These are phyloP conservation scores for Barnettozyma pratensis DNA, from an alignment of 805 yeast species.

Conservation along the genomic window DNA sequence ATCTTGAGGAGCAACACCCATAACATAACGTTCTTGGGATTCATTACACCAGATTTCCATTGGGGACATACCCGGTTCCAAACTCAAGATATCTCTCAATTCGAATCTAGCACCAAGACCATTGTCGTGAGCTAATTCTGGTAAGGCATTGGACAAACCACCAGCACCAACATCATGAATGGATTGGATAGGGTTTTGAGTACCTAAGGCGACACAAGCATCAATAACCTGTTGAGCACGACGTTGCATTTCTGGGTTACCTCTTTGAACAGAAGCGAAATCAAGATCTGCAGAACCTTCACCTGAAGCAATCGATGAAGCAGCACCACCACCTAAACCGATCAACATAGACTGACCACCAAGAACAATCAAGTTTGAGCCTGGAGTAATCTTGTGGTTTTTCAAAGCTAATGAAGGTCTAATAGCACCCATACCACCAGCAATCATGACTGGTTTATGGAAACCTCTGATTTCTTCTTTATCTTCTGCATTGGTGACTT, in stretches of 20 bases:
- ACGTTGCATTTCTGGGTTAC: slow-evolving; percentile 98
- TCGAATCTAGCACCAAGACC: slow-evolving; percentile 92
- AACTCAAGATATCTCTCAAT: slow-evolving; percentile 79
- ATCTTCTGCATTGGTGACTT: slow-evolving; percentile 56
- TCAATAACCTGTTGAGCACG: slow-evolving; percentile 98
- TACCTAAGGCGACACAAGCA: slow-evolving; percentile 82
- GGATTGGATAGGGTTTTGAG: slow-evolving; percentile 77
- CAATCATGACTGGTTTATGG: slow-evolving; percentile 99
- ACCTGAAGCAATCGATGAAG: slow-evolving; percentile 93
- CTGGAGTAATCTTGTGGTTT: slow-evolving; percentile 84
- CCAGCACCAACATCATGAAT: slow-evolving; percentile 99
- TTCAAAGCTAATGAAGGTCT: slow-evolving; percentile 91
- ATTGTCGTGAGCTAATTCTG: slow-evolving; percentile 96
- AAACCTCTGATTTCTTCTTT: slow-evolving; percentile 82
- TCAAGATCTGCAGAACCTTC: slow-evolving; percentile 95
- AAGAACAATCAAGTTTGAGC: slow-evolving; percentile 83
- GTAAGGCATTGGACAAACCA: slow-evolving; percentile 94
- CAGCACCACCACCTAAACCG: slow-evolving; percentile 99
- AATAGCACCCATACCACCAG: slow-evolving; percentile 98
- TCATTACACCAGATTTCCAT: slow-evolving; percentile 99
- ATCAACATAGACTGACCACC: slow-evolving; percentile 98
- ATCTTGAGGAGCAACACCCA: slow-evolving; percentile 83
- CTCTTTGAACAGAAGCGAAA: slow-evolving; percentile 98
- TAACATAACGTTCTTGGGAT: slow-evolving; percentile 95
- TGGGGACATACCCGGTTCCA: slow-evolving; percentile 98